phyloP scores from a whole-genome alignment of 2,329 filamentous ascomycete species.

The Fusarium proliferatum region DNA sequence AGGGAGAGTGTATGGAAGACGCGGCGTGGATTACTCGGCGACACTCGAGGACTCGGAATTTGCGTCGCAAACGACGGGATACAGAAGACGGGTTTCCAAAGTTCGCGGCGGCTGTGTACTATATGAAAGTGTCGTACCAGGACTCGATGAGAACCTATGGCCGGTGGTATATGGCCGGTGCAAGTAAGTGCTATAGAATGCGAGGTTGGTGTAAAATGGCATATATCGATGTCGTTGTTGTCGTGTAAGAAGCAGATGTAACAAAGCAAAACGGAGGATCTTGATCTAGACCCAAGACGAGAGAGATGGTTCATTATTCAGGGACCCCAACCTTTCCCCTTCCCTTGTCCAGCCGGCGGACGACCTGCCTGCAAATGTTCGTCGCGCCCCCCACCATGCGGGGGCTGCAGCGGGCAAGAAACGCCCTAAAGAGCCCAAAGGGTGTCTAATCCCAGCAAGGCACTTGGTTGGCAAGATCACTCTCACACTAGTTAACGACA shows the following conservation, averaged over 20 bases:
- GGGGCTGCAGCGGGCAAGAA: slow-evolving; percentile 27
- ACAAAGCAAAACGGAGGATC: slow-evolving; percentile 20
- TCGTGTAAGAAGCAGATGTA: slow-evolving; percentile 21
- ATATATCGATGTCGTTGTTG: slow-evolving; percentile 3
- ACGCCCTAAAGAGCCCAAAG: slow-evolving; percentile 11
- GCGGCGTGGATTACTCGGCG: slow-evolving; percentile 14
- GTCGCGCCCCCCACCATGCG: slow-evolving; percentile 34
- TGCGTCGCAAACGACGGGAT: slow-evolving; percentile 24
- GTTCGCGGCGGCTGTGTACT: slow-evolving; percentile 12
- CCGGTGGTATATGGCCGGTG: neutral
- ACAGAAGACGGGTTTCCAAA: slow-evolving; percentile 7
- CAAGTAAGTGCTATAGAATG: neutral
- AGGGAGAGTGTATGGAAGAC: slow-evolving; percentile 1
- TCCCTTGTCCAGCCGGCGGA: slow-evolving; percentile 26
- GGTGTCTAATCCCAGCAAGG: slow-evolving; percentile 32
- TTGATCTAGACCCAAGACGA: slow-evolving; percentile 18
- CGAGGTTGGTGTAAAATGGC: neutral
- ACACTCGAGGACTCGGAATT: slow-evolving; percentile 17
- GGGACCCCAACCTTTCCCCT: slow-evolving; percentile 30
- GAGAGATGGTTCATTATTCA: slow-evolving; percentile 11
- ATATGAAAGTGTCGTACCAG: neutral
- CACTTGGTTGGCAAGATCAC: slow-evolving; percentile 31
- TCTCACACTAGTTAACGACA: slow-evolving; percentile 15
- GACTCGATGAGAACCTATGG: neutral
- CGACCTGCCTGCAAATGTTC: slow-evolving; percentile 29